Evolutionary conservation across 2,329 filamentous ascomycete species (phyloP).

Genomic region (Trichoderma cornu-damae): DNA sequence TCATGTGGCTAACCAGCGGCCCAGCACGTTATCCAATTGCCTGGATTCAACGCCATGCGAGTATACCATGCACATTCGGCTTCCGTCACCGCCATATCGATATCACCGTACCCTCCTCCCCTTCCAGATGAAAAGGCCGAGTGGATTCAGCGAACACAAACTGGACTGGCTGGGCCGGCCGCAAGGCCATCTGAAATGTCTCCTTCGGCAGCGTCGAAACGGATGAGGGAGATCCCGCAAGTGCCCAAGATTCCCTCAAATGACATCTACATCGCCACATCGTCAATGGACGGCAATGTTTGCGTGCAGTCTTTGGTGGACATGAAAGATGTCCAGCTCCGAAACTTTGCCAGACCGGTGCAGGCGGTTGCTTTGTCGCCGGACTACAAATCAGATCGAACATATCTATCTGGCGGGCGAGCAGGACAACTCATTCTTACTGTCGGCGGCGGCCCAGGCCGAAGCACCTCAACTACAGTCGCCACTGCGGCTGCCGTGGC

Average conservation of each 20-base stretch:
- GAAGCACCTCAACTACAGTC: constrained; percentile 82
- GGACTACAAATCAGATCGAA: constrained; percentile 83
- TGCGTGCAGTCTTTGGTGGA: constrained; percentile 86
- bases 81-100: constrained; percentile 81
- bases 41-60: constrained; percentile 72
- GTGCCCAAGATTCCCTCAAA: constrained; percentile 77
- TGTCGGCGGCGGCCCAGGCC: constrained; percentile 69
- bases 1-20: constrained; percentile 27
- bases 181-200: constrained; percentile 36
- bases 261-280: constrained; percentile 86
- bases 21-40: constrained; percentile 80
- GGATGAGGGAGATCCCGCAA: constrained; percentile 46
- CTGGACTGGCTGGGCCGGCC: constrained; percentile 30
- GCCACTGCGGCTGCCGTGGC: constrained; percentile 76
- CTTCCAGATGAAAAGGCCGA: constrained; percentile 44
- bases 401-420: constrained; percentile 84
- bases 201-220: constrained; percentile 48
- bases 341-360: constrained; percentile 90
- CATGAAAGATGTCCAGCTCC: constrained; percentile 79
- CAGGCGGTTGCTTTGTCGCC: constrained; percentile 92
- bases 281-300: constrained; percentile 92
- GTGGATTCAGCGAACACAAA: constrained; percentile 34
- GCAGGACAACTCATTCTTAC: constrained; percentile 86
- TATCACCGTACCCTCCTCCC: constrained; percentile 73
- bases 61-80: constrained; percentile 91